A percentile compares a stretch with the other conserved stretches of the same genome.
phyloP scores from a whole-genome alignment of 176 grass and related monocot species.

The Cenchrus purpureus region DNA sequence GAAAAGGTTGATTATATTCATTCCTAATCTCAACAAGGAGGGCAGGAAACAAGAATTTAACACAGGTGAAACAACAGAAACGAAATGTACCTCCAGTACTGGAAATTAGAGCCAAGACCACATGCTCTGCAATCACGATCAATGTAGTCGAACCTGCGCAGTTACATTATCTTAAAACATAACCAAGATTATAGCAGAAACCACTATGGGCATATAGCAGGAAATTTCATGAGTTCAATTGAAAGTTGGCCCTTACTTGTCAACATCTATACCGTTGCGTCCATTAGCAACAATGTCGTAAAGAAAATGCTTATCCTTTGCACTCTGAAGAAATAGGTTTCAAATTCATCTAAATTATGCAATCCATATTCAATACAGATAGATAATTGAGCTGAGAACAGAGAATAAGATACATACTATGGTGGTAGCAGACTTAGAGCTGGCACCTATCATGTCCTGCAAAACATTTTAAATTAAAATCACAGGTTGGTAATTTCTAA shows the following conservation, averaged over 20 bases:
- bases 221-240: constrained; percentile 26
- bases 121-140: constrained; percentile 88
- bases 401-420: constrained; percentile 61
- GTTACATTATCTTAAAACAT: constrained; percentile 38
- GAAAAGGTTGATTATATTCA: not conserved
- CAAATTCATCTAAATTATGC: constrained; percentile 35
- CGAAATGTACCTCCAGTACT: constrained; percentile 70
- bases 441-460: constrained; percentile 92
- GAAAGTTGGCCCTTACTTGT: constrained; percentile 68
- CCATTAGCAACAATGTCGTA: constrained; percentile 99
- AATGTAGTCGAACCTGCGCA: constrained; percentile 96
- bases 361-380: not conserved
- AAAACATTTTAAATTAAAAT: not conserved
- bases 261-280: constrained; percentile 96
- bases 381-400: not conserved
- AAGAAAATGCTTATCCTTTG: constrained; percentile 82
- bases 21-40: not conserved
- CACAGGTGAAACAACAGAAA: not conserved
- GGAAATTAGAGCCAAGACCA: constrained; percentile 93
- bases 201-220: not conserved
- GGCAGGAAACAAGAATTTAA: not conserved
- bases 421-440: constrained; percentile 52
- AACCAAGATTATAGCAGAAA: constrained; percentile 43
- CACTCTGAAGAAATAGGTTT: constrained; percentile 55
- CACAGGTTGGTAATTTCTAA: not conserved